Evolutionary conservation across 176 grass and related monocot genomes (phyloP).

Genomic region (Luzula sylvatica): DNA sequence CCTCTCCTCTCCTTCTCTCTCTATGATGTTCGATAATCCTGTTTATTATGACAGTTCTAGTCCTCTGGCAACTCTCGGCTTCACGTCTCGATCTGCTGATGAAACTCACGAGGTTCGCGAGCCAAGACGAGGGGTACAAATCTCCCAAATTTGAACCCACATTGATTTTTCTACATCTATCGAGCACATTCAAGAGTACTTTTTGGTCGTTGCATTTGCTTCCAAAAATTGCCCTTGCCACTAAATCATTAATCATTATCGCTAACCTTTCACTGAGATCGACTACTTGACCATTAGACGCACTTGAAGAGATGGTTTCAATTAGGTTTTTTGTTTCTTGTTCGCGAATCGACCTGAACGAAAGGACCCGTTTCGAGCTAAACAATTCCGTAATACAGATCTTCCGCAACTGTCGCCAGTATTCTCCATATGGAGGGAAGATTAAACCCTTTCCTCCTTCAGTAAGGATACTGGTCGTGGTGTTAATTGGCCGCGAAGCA

Average conservation of each 20-base stretch:
- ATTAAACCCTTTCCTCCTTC: not conserved
- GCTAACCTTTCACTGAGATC: slow-evolving; percentile 13
- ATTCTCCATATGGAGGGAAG: slow-evolving; percentile 16
- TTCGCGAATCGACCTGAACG: slow-evolving; percentile 2
- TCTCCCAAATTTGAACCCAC: slow-evolving; percentile 4
- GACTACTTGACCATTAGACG: not conserved
- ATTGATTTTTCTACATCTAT: not conserved
- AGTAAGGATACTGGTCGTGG: not conserved
- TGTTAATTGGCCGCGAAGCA: not conserved
- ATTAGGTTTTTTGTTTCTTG: slow-evolving; percentile 5
- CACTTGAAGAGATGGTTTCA: not conserved
- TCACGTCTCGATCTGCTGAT: too few species aligned
- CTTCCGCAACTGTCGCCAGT: slow-evolving; percentile 19
- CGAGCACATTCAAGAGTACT: not conserved
- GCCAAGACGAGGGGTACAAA: slow-evolving; percentile 1
- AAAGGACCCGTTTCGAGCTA: slow-evolving; percentile 10
- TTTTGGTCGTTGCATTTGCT: slow-evolving; percentile 25
- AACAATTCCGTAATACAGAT: slow-evolving; percentile 9
- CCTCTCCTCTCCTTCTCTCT: not conserved
- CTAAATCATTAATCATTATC: not conserved
- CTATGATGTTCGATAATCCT: not conserved
- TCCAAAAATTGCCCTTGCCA: not conserved
- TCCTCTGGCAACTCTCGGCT: not conserved
- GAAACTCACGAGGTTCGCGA: not conserved
- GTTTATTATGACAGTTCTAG: slow-evolving; percentile 9